phyloP scores from a whole-genome alignment of 768 basidiomycete genomes.

The Daedaleopsis nitida region DNA sequence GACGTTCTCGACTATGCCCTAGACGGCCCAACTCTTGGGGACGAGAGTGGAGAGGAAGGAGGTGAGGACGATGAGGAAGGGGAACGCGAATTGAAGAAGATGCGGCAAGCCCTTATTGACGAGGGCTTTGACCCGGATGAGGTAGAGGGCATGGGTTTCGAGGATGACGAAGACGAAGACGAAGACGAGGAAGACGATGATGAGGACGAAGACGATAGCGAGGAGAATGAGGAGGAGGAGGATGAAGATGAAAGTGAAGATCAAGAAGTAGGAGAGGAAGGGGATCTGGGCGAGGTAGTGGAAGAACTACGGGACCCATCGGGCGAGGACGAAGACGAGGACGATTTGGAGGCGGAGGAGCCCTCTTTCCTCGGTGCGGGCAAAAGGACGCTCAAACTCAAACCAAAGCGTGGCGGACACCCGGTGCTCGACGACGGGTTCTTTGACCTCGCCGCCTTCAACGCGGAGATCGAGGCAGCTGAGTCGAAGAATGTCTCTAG shows the following conservation, averaged over 20 bases:
- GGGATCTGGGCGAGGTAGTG: slow-evolving; percentile 34
- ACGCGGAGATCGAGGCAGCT: slow-evolving; percentile 77
- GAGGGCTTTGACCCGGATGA: slow-evolving; percentile 37
- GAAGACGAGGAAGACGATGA: slow-evolving; percentile 35
- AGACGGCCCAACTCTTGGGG: slow-evolving; percentile 43
- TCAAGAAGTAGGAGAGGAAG: slow-evolving; percentile 33
- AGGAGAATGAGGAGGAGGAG: slow-evolving; percentile 27
- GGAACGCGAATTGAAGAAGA: slow-evolving; percentile 28
- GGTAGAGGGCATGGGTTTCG: slow-evolving; percentile 29
- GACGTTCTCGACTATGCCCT: slow-evolving; percentile 67
- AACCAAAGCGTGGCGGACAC: slow-evolving; percentile 32
- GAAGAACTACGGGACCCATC: slow-evolving; percentile 33
- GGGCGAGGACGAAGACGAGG: slow-evolving; percentile 28
- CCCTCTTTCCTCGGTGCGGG: slow-evolving; percentile 24
- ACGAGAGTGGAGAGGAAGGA: slow-evolving; percentile 28
- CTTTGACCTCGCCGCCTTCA: slow-evolving; percentile 87
- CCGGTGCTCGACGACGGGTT: slow-evolving; percentile 83
- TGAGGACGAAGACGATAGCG: slow-evolving; percentile 32
- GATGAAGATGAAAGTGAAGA: slow-evolving; percentile 32
- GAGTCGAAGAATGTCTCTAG: slow-evolving; percentile 65
- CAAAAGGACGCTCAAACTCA: slow-evolving; percentile 28
- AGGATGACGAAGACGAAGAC: slow-evolving; percentile 31
- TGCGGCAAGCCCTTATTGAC: slow-evolving; percentile 26
- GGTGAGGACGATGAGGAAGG: slow-evolving; percentile 31
- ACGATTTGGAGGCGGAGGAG: slow-evolving; percentile 29